Evolutionary conservation across 495 filamentous ascomycete species (phyloP), one percentile per base, ranked within the genome.

Genomic region (Penicillium argentinense): DNA sequence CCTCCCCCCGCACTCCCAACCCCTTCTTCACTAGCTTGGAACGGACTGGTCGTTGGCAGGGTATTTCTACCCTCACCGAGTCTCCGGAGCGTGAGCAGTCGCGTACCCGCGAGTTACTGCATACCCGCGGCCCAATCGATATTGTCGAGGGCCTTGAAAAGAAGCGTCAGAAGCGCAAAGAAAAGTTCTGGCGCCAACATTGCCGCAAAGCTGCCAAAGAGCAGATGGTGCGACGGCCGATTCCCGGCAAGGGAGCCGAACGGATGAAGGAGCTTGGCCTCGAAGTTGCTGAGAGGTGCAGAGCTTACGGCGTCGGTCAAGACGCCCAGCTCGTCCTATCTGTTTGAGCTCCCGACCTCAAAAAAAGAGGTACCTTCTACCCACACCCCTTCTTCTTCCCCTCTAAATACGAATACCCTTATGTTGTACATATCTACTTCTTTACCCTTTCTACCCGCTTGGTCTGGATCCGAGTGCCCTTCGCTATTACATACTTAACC

Each of bases 141-240:
- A 97, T 98, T 52, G 89, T 96, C 68, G 91, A 95, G 61, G 93
- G 93, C 5, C 82, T 98, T 6, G 93, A 97, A 73, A 84, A 88
- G 68, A 96, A 93, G 71, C 83, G 92, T 32, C 88, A 91, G 67
- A 83, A 90, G 42, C 87, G 93, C 44, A 88, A 85, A 68, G 88
- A 96, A 69, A 93, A 92, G 64, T 90, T 86, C 60, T 86, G 82
- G 69, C 85, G 90, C 60, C 89, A 93, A 68, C 82, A 90, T 55
- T 89, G 81, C 69, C 78, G 80, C 45, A 84, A 84, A 67, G 75
- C 74, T 49, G 77, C 71, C 57, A 82, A 81, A 59, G 79, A 83
- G 62, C 78, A 84, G 64, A 56, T 62, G 45, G 74, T 76, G 44
- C 79, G 78, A 47, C 74, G 72, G 39, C 78, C 78, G 39, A 70